Base-by-base conservation (phyloP, 768 basidiomycete species). In the Russula sp. region DNA sequence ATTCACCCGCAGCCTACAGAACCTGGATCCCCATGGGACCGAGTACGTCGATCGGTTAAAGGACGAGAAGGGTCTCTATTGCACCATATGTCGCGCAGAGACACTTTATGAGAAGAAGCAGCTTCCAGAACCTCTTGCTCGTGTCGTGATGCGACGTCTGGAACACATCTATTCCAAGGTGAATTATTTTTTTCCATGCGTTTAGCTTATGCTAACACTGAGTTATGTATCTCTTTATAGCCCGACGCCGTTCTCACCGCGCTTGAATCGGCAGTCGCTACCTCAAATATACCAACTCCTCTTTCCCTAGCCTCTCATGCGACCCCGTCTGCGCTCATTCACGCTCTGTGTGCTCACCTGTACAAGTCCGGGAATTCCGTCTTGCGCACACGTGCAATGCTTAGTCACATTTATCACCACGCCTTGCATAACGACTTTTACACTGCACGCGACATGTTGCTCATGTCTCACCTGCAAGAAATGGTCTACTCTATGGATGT, bases 81-180 rank as follows among this genome's bases (percentile, higher is more conserved):
- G 85, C 72, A 94, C 93, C 37, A 92, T 99, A 67, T 93, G 91
- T 74, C 89, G 91, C 55, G 89, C 94, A 0, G 93, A 98, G 74
- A 84, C 87, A 10, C 87, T 94, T 71, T 98, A 96, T 75, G 94
- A 97, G 78, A 83, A 82, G 69, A 88, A 85, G 18, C 77, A 80
- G 32, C 86, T 88, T 74, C 77, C 80, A 44, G 94, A 97, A 44
- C 86, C 90, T 22, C 81, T 93, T 48, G 86, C 87, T 44, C 84
- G 96, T 47, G 91, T 95, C 42, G 81, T 98, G 59, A 95, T 98
- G 89, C 85, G 97, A 68, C 85, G 97, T 48, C 76, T 99, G 63
- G 97, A 99, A 73, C 97, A 98, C 72, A 94, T 99, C 55, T 98
- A 99, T 75, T 94, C 91, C 44, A 98, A 99, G 87, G 94, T 95